Conservation (phyloP, 2,329 filamentous ascomycete genomes). For the Cordyceps tenuipes region DNA sequence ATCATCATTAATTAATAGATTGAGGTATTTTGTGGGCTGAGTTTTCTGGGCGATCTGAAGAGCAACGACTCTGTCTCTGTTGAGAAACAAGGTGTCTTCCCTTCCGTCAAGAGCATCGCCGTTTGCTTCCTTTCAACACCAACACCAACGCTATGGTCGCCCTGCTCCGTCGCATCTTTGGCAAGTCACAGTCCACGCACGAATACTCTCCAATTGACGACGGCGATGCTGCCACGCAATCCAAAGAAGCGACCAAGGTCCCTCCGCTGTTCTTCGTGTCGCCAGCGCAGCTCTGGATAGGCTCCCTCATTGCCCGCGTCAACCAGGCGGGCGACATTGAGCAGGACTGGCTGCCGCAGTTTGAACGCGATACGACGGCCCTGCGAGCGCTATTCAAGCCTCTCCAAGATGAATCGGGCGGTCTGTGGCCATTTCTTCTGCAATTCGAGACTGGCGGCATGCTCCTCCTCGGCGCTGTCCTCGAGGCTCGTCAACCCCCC, state of each 20-base stretch:
- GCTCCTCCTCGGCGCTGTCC: neutral
- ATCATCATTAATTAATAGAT: neutral
- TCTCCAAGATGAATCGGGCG: neutral
- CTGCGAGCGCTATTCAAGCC: neutral
- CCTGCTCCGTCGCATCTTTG: neutral
- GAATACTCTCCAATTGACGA: neutral
- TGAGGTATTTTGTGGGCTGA: neutral
- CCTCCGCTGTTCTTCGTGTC: slow-evolving; percentile 2
- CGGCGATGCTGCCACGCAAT: neutral
- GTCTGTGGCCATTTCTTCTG: neutral
- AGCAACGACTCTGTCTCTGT: neutral
- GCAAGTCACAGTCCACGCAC: neutral
- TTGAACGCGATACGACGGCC: neutral
- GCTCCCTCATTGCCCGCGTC: neutral
- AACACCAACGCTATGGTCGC: neutral
- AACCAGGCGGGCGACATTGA: slow-evolving; percentile 4
- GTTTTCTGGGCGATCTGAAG: too few species aligned
- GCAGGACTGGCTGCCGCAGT: slow-evolving; percentile 4
- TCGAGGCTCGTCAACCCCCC: neutral
- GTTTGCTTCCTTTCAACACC: neutral
- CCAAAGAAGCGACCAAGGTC: neutral
- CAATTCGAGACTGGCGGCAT: slow-evolving; percentile 11
- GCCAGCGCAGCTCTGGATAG: slow-evolving; percentile 6
- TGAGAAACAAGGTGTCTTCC: neutral
- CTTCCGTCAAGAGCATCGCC: neutral